Base-by-base conservation (phyloP, 1,284 basidiomycete species). In the Apiotrichum sp. region DNA sequence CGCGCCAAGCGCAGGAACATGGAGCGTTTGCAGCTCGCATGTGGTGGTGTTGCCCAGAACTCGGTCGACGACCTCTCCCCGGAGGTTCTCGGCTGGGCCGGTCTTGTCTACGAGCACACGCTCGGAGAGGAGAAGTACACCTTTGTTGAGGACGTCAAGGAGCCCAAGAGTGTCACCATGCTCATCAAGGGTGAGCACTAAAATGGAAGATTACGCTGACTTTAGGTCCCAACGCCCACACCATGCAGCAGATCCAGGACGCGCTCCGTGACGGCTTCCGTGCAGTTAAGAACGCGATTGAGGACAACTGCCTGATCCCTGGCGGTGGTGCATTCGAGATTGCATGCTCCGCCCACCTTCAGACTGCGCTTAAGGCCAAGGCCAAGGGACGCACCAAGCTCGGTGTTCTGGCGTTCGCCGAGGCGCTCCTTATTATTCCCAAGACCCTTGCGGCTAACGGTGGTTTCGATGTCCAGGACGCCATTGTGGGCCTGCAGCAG, bases 61-160 rank as follows among this genome's bases (percentile, higher is more conserved):
- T 97, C 93, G 58, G 92, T 98, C 13, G 96, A 98, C 66, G 96
- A 98, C 75, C 82, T 99, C 44, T 85, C 84, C 10, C 92, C 93
- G 8, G 88, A 90, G 53, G 82, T 93, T 41, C 84, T 99, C 43
- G 96, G 96, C 42, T 97, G 90, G 85, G 96, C 96, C 41, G 96
- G 96, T 5, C 84, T 98, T 53, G 93, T 99, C 33, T 99, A 99
- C 78, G 96, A 99, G 78, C 93, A 98, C 77, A 98, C 95, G 8
- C 83, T 99, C 32, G 95, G 96, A 64, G 96, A 99, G 78, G 96
- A 99, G 73, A 99, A 98, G 75, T 99, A 84, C 78, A 99, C 96
- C 0, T 98, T 98, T 74, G 82, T 99, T 48, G 96, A 98, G 77
- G 91, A 98, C 62, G 93, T 96, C 74, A 90, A 88, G 77, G 85